phyloP scores from a whole-genome alignment of 441 rosid species.

The Melianthus villosus region DNA sequence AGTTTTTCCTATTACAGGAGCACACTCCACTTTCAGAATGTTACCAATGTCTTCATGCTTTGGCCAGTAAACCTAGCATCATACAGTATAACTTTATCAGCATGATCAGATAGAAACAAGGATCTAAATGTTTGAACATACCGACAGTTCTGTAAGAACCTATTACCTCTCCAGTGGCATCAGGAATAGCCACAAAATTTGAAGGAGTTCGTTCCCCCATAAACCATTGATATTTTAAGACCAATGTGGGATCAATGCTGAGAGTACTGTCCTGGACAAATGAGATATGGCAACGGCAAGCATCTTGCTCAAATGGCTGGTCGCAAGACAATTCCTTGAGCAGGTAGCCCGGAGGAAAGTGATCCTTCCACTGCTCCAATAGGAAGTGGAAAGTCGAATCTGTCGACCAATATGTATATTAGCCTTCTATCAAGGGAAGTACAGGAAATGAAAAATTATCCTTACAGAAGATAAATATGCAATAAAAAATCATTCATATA shows the following conservation, averaged over 20 bases:
- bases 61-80: conserved; percentile 74
- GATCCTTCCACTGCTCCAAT: conserved; percentile 75
- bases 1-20: conserved; percentile 47
- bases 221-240: conserved; percentile 73
- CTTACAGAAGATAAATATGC: no score
- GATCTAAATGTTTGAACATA: background rate
- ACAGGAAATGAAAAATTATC: conserved; percentile 4
- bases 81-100: conserved; percentile 12
- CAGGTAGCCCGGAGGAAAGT: conserved; percentile 51
- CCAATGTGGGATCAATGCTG: conserved; percentile 34
- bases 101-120: conserved; percentile 6
- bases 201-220: conserved; percentile 63
- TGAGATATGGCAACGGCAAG: conserved; percentile 59
- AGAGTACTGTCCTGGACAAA: conserved; percentile 48
- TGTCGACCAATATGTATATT: conserved; percentile 21
- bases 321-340: conserved; percentile 72
- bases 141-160: conserved; percentile 7
- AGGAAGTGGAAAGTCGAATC: conserved; percentile 66
- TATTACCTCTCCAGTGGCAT: conserved; percentile 63
- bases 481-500: no score
- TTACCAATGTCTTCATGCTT: conserved; percentile 66
- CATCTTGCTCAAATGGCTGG: conserved; percentile 81
- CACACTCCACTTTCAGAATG: conserved; percentile 69
- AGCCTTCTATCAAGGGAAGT: conserved; percentile 2
- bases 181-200: conserved; percentile 53